Base-by-base conservation (phyloP, 352 stramenopile species). In the Blastocystis sp. region DNA sequence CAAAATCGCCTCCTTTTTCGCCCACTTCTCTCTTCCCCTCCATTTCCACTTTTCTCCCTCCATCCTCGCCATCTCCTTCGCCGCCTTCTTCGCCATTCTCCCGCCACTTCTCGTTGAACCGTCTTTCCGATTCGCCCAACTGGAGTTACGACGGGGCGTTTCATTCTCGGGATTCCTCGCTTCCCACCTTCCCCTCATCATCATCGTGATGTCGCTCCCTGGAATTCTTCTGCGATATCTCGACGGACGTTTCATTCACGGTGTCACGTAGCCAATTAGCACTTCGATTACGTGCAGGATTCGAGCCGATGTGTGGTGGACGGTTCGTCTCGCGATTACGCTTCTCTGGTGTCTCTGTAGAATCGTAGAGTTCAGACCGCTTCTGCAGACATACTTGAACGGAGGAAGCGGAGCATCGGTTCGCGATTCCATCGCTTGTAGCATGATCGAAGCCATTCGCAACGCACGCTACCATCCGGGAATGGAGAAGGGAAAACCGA, bases 391-490 rank as follows among this genome's bases (percentile, higher is more conserved):
- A 9, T 79, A 64, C 36, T 40, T 79, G 2, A 64, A 79, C 40
- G 27, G 34, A 18, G 69, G 69, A 14, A 44, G 27, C 9, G 40
- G 69, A n/a, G 11, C 14, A 18, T 3, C 16, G 1, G 38, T 79
- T 9, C 21, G 69, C 16, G 49, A 79, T 29, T 4, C 27, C n/a
- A 79, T 79, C 27, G n/a, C 14, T n/a, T 24, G 42, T 1, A 63
- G 69, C 6, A 79, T 79, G 69, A 79, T 79, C 46, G 49, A 79
- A 27, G 49, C 69, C 1, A 63, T 79, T 48, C 69, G 34, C 36
- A 18, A 11, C 1, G 38, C 11, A 14, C 69, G 69, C 2, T 54
- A 44, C 44, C 29, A 79, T 14, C 69, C 69, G 2, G 69, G 69
- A n/a, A 63, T 21, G 4, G 53, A 79, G 3, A 59, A 46, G 46